These are phyloP conservation scores for Lactifluus echinatus DNA, from an alignment of 768 basidiomycete species.

Conservation along the genomic window DNA sequence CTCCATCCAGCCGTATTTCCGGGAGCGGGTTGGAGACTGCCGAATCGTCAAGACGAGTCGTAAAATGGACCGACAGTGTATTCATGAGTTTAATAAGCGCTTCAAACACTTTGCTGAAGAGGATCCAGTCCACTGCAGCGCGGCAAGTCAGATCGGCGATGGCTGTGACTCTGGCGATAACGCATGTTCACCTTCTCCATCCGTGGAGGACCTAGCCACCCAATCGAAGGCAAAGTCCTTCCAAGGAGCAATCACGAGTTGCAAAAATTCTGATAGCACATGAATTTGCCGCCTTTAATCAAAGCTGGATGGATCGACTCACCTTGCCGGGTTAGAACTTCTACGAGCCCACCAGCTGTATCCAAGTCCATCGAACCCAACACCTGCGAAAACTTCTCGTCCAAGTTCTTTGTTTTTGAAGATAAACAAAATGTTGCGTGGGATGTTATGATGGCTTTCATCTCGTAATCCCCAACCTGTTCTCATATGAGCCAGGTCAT, in stretches of 20 bases:
- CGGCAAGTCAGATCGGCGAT: not conserved
- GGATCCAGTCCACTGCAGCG: constrained; percentile 45
- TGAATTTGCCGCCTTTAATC: not conserved
- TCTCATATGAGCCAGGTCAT: not conserved
- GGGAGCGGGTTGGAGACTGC: constrained; percentile 15
- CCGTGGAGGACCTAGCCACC: constrained; percentile 22
- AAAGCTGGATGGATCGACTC: not conserved
- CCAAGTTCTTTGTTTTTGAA: constrained; percentile 45
- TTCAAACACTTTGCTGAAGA: constrained; percentile 41
- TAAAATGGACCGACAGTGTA: constrained; percentile 26
- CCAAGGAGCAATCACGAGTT: constrained; percentile 9
- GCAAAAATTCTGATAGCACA: constrained; percentile 1
- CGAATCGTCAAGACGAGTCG: constrained; percentile 26
- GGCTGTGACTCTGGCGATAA: not conserved
- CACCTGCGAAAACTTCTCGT: constrained; percentile 41
- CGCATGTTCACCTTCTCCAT: constrained; percentile 39
- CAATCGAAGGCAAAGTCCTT: constrained; percentile 16
- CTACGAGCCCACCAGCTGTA: constrained; percentile 47
- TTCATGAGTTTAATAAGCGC: constrained; percentile 36
- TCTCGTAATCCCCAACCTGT: constrained; percentile 43
- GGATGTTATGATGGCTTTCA: constrained; percentile 34
- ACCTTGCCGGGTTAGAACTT: constrained; percentile 41
- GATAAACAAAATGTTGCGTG: constrained; percentile 43
- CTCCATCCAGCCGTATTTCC: constrained; percentile 7
- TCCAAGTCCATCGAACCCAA: constrained; percentile 43